A percentile compares a stretch with the other conserved stretches of the same genome.
Evolutionary conservation across 306 rosid species (phyloP).

Genomic region (Urtica urens): DNA sequence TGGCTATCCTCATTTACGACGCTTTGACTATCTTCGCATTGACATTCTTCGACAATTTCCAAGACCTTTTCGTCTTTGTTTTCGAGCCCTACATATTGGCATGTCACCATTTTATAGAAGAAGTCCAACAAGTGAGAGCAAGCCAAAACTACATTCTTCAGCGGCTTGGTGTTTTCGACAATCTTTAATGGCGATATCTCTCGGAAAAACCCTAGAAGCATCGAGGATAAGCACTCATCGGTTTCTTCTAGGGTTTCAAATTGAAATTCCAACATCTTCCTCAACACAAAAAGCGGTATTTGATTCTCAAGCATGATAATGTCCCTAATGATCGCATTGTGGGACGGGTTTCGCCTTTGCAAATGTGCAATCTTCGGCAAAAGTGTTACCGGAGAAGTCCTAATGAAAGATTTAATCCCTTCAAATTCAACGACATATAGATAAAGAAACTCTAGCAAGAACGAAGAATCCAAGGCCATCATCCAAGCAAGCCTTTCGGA

Average conservation of each 20-base stretch:
- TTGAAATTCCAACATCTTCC: background rate
- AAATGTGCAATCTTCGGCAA: background rate
- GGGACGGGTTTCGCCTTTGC: background rate
- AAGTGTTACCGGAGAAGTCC: background rate
- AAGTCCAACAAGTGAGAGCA: conserved; percentile 54
- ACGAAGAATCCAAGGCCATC: background rate
- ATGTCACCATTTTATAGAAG: conserved; percentile 37
- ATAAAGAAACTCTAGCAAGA: background rate
- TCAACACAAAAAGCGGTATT: background rate
- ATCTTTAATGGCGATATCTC: conserved; percentile 47
- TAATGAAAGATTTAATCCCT: no score
- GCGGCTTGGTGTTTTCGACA: conserved; percentile 12
- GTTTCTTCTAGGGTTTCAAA: background rate
- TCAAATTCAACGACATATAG: background rate
- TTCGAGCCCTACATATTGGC: conserved; percentile 23
- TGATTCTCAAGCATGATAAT: background rate
- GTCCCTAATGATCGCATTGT: background rate
- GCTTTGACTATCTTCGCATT: conserved; percentile 12
- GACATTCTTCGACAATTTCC: background rate
- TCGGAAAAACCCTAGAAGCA: background rate
- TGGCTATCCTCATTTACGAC: conserved; percentile 9
- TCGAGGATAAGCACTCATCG: background rate
- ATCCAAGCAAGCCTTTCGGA: background rate
- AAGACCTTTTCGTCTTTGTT: background rate
- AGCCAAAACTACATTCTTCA: conserved; percentile 21